Conservation (phyloP, 495 filamentous ascomycete species). For the Usnea hakonensis region DNA sequence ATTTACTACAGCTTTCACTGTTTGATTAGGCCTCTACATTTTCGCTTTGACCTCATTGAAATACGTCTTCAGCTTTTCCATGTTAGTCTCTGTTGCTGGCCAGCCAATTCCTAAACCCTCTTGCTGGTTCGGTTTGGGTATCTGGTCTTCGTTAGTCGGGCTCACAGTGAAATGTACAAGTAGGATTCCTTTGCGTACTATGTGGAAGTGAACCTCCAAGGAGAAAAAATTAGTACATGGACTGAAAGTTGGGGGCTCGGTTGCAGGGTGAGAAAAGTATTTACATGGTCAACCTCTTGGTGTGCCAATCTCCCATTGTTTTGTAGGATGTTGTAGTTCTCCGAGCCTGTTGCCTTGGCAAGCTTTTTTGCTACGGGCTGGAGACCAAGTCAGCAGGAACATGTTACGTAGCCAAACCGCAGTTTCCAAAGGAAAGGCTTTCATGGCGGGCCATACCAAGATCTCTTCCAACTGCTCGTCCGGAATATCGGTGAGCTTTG, state of each 20-base stretch:
- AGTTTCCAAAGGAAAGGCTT: not conserved
- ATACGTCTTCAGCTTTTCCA: constrained; percentile 74
- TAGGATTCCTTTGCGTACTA: constrained; percentile 49
- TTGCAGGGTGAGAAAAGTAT: constrained; percentile 22
- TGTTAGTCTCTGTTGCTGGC: constrained; percentile 69
- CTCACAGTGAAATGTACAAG: not conserved
- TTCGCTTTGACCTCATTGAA: constrained; percentile 78
- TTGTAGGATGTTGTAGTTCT: constrained; percentile 88
- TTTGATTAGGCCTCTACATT: constrained; percentile 50
- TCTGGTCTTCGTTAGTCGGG: constrained; percentile 41
- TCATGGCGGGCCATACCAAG: constrained; percentile 47
- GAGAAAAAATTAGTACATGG: not conserved
- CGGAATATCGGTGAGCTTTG: constrained; percentile 85
- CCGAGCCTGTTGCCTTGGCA: constrained; percentile 63
- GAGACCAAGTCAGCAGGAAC: not conserved
- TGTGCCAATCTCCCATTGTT: constrained; percentile 95
- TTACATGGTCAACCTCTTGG: constrained; percentile 87
- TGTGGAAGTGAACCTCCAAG: constrained; percentile 78
- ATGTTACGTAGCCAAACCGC: not conserved
- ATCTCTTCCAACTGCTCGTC: constrained; percentile 82
- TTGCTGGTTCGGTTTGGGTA: constrained; percentile 83
- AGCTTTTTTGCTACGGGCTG: constrained; percentile 85
- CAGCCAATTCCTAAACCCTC: constrained; percentile 78
- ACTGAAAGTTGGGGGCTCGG: not conserved
- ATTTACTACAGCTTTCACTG: not conserved